Percentiles rank a stretch among this genome's conserved stretches.
Conservation (phyloP, 768 basidiomycete genomes). For the Suillus variegatus region DNA sequence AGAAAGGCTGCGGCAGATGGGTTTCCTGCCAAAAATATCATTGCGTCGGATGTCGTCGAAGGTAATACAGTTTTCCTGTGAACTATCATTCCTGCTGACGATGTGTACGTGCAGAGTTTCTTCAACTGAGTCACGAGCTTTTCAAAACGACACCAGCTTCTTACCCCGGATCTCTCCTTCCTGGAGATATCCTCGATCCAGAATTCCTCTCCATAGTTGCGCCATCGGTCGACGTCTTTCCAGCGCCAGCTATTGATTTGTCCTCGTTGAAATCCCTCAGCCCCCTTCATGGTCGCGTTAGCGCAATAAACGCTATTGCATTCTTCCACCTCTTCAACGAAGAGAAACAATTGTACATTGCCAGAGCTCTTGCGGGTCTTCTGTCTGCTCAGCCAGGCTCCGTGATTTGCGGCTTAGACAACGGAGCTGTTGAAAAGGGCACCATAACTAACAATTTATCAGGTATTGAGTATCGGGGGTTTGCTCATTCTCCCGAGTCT, state of each 20-base stretch:
- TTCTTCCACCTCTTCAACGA: slow-evolving; percentile 46
- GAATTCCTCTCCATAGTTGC: slow-evolving; percentile 37
- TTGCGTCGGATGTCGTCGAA: slow-evolving; percentile 40
- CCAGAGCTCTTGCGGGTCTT: slow-evolving; percentile 28
- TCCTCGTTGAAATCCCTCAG: slow-evolving; percentile 42
- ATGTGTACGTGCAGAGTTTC: slow-evolving; percentile 45
- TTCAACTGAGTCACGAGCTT: slow-evolving; percentile 59
- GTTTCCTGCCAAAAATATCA: slow-evolving; percentile 38
- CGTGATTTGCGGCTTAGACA: slow-evolving; percentile 32
- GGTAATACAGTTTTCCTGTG: slow-evolving; percentile 22
- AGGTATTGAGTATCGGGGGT: background rate
- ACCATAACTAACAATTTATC: background rate
- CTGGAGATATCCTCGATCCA: slow-evolving; percentile 56
- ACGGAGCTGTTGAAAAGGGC: slow-evolving; percentile 14
- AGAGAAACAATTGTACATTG: slow-evolving; percentile 28
- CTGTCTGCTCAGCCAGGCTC: slow-evolving; percentile 32
- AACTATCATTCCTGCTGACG: background rate
- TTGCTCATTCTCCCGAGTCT: slow-evolving; percentile 16
- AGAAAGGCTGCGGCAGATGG: slow-evolving; percentile 44
- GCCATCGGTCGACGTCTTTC: slow-evolving; percentile 29
- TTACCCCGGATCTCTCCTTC: slow-evolving; percentile 54
- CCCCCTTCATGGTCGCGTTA: slow-evolving; percentile 47
- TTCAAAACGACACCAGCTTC: slow-evolving; percentile 55
- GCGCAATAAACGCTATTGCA: slow-evolving; percentile 47
- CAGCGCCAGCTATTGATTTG: slow-evolving; percentile 28